Conservation (phyloP, 805 yeast genomes). For the Ogataea zsoltii region DNA sequence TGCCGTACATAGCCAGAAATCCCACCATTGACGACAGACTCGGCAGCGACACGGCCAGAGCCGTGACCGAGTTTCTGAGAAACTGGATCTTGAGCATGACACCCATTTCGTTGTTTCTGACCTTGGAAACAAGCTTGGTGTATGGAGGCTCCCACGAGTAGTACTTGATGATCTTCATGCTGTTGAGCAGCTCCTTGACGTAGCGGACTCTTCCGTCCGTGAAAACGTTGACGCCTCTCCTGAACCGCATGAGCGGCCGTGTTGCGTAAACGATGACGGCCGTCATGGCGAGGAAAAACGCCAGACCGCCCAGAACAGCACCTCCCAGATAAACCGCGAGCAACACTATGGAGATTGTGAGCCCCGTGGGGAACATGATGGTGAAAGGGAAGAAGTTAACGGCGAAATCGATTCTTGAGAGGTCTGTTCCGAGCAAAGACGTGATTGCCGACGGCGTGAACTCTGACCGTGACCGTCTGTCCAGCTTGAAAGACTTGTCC, state of each 20-base stretch:
- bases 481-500: conserved; percentile 64
- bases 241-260: conserved; percentile 50
- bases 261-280: conserved; percentile 47
- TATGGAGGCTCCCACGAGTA: conserved; percentile 93
- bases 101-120: conserved; percentile 63
- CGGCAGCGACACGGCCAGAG: conserved; percentile 68
- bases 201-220: conserved; percentile 79
- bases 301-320: conserved; percentile 70
- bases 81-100: conserved; percentile 64
- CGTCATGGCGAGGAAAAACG: conserved; percentile 52
- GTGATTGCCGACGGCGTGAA: conserved; percentile 74
- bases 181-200: conserved; percentile 75
- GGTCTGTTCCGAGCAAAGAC: conserved; percentile 77
- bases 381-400: conserved; percentile 67
- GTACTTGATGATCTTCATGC: conserved; percentile 79
- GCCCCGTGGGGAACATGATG: conserved; percentile 62
- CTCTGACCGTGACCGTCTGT: conserved; percentile 54
- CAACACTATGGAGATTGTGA: conserved; percentile 62
- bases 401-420: conserved; percentile 78
- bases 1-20: conserved; percentile 43
- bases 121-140: conserved; percentile 49
- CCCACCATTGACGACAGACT: conserved; percentile 68
- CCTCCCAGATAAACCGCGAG: conserved; percentile 71
- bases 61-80: conserved; percentile 59
- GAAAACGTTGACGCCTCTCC: conserved; percentile 56